A percentile compares a stretch with the other conserved stretches of the same genome.
These are phyloP conservation scores for Polysphondylium violaceum DNA, from an alignment of 78 protist genomes.

Conservation along the genomic window DNA sequence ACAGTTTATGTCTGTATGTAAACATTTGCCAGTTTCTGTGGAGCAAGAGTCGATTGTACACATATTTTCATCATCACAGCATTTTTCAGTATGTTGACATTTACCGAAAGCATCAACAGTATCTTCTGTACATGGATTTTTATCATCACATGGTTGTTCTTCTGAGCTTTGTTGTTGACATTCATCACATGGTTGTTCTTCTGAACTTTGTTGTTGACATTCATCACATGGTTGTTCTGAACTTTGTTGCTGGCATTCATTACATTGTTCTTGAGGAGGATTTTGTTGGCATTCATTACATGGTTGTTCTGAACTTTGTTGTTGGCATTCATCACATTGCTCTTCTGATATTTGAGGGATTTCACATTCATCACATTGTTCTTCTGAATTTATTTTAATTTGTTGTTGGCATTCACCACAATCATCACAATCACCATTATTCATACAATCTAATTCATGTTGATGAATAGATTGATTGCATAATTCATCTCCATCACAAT, in stretches of 20 bases:
- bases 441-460: no score
- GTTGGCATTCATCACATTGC: neutral
- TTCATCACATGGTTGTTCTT: neutral
- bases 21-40: neutral
- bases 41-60: slow-evolving; percentile 23
- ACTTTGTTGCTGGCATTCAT: neutral
- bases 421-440: no score
- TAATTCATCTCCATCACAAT: no score
- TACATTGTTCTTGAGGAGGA: neutral
- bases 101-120: no score
- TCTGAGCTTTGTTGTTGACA: neutral
- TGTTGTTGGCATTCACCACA: no score
- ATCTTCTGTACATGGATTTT: no score
- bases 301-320: neutral
- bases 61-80: slow-evolving; percentile 48
- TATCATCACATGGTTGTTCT: neutral
- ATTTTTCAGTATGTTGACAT: no score
- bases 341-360: no score
- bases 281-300: neutral
- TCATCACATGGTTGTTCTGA: neutral
- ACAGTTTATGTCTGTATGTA: no score
- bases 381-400: no score
- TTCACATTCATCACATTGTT: no score
- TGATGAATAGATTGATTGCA: no score
- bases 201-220: neutral